A percentile compares a stretch with the other conserved stretches of the same genome.
phyloP scores from a whole-genome alignment of 345 rosid genomes.

The Moringa oleifera region DNA sequence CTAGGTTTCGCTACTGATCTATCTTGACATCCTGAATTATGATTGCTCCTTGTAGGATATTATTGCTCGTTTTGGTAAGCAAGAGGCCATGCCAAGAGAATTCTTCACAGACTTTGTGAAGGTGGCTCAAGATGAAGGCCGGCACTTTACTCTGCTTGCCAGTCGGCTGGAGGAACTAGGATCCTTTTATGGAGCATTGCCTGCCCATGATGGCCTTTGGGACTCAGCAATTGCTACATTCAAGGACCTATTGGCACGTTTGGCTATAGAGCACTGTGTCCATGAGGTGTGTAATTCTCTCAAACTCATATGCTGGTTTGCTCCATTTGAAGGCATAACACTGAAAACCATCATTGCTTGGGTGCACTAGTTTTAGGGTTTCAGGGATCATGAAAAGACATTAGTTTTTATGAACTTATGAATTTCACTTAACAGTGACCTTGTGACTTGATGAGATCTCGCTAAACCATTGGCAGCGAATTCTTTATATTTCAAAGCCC shows the following conservation, averaged over 20 bases:
- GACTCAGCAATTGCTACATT: conserved; percentile 86
- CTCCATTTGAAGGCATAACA: background rate
- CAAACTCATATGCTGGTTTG: background rate
- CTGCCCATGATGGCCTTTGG: conserved; percentile 95
- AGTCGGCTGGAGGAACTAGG: conserved; percentile 67
- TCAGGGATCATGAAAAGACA: background rate
- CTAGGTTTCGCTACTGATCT: background rate
- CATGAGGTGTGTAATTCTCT: conserved; percentile 52
- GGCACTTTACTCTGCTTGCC: conserved; percentile 77
- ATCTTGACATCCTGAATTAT: background rate
- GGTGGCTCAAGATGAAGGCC: conserved; percentile 90
- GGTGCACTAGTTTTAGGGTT: background rate
- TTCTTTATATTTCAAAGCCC: background rate
- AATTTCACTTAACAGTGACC: conserved; percentile 1
- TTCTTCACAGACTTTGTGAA: conserved; percentile 84
- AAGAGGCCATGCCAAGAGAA: conserved; percentile 87
- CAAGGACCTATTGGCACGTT: conserved; percentile 59
- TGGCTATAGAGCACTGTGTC: conserved; percentile 87
- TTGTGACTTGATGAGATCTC: background rate
- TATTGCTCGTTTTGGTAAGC: conserved; percentile 87
- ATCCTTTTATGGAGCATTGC: conserved; percentile 71
- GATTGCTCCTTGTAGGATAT: conserved; percentile 48
- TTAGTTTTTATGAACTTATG: background rate
- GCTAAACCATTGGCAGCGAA: too few relatives aligned
- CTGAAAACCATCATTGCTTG: background rate